These are phyloP conservation scores for Fusarium denticulatum DNA, from an alignment of 2,329 filamentous ascomycete species.

Conservation along the genomic window DNA sequence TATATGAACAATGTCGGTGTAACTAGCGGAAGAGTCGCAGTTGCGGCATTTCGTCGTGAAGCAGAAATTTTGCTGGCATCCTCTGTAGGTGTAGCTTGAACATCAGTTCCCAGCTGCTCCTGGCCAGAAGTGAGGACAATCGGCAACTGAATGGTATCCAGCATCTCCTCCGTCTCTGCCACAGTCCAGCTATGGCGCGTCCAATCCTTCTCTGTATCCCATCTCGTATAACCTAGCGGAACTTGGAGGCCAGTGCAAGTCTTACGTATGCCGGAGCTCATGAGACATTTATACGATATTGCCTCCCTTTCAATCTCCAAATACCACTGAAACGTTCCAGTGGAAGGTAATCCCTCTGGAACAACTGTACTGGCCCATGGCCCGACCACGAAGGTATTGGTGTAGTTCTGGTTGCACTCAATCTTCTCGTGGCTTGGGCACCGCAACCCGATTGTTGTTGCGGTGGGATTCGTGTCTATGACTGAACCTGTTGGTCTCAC, in stretches of 20 bases:
- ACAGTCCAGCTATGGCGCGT: not conserved
- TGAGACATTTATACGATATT: not conserved
- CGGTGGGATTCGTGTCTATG: not conserved
- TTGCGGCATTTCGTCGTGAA: not conserved
- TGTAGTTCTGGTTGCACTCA: not conserved
- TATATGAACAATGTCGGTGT: not conserved
- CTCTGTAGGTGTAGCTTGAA: not conserved
- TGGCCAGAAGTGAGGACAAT: not conserved
- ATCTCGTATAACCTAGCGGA: too few species aligned
- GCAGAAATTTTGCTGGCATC: not conserved
- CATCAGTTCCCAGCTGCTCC: not conserved
- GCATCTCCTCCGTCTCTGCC: not conserved
- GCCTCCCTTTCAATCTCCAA: not conserved
- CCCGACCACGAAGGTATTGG: slow-evolving; percentile 1
- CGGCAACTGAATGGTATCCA: not conserved
- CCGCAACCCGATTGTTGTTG: not conserved
- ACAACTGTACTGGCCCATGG: slow-evolving; percentile 1
- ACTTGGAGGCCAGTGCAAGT: not conserved
- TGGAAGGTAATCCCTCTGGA: not conserved
- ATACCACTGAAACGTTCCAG: not conserved
- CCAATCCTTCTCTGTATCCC: not conserved
- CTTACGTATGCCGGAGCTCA: not conserved
- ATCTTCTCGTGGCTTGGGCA: not conserved
- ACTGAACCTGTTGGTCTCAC: not conserved
- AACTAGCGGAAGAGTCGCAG: not conserved